Evolutionary conservation across 371 early-diverging fungal genomes (phyloP), one percentile per base, ranked within the genome.

Genomic region (Apophysomyces elegans): DNA sequence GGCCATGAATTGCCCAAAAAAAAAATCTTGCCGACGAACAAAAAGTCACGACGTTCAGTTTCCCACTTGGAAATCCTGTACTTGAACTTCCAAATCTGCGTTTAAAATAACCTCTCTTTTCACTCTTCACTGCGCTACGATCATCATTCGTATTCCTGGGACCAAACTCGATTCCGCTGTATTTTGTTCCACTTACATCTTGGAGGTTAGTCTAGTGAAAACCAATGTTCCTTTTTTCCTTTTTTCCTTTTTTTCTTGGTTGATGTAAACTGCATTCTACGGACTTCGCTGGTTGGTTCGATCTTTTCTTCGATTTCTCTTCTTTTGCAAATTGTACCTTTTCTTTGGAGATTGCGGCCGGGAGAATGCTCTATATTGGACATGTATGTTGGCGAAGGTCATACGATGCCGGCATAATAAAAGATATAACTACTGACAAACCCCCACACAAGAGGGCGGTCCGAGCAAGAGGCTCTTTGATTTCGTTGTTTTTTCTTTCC

Each of bases 371-470:
- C 54, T 50, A 26, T 50, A 50, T 50, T 50, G 54, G 54, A 50
- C 54, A 50, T 50, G 11, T 50, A 50, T 50, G 54, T 50, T 50
- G 54, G 54, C 54, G 54, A 50, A 9, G 21, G 21, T 50, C 54
- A 21, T 26, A 50, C 54, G 54, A 50, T 50, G 54, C 54, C 54
- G 21, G 21, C 54, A 50, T 50, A 50, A 50, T 50, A 50, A 50
- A 50, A 50, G 41, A 50, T 8, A 50, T 50, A 50, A n/a, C 13
- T 18, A n/a, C 13, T 45, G 46, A 45, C 54, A 18, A 8, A n/a
- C 54, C 54, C 54, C 54, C 54, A 50, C 54, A 50, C 54, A 50
- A 50, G 54, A 50, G 54, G 54, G 54, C 54, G 54, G 54, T 50
- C 21, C 54, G 54, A 50, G 54, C 54, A 50, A 50, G 21, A 50